Conservation (phyloP, 108 stramenopile species). For the Aurantiochytrium sp. region DNA sequence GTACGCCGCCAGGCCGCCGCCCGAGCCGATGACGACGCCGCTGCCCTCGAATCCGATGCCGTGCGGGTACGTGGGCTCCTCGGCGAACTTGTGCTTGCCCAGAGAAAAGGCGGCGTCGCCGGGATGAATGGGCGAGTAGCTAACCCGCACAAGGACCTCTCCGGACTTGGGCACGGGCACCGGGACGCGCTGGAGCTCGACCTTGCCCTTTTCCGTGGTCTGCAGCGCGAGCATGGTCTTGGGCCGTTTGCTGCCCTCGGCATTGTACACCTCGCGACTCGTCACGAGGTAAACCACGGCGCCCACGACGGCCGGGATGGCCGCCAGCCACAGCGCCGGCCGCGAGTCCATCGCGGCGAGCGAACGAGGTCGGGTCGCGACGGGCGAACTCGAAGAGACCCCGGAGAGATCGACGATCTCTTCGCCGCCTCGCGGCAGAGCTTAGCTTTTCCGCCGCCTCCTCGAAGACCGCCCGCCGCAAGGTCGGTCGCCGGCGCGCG, state of each 20-base stretch:
- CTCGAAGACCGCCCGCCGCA: too few relatives aligned
- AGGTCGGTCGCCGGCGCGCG: too few relatives aligned
- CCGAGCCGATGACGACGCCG: conserved; percentile 53
- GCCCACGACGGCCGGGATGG: too few relatives aligned
- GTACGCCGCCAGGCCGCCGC: conserved; percentile 44
- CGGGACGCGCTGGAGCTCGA: conserved; percentile 50
- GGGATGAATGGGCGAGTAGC: conserved; percentile 52
- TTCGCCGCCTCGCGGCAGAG: too few relatives aligned
- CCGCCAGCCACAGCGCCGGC: too few relatives aligned
- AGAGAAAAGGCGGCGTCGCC: conserved; percentile 33
- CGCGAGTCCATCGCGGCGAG: too few relatives aligned
- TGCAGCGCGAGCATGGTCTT: neutral
- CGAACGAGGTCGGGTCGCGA: too few relatives aligned
- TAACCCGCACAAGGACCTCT: conserved; percentile 47
- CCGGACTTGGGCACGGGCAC: conserved; percentile 44
- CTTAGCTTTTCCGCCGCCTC: too few relatives aligned
- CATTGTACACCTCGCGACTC: neutral
- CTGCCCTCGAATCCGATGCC: conserved; percentile 61
- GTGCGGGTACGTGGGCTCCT: conserved; percentile 38
- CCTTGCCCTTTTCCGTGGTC: conserved; percentile 46
- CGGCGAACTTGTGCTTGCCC: neutral
- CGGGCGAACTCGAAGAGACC: too few relatives aligned
- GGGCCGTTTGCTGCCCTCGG: neutral
- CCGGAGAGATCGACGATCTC: too few relatives aligned
- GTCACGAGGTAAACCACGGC: too few relatives aligned